These are phyloP conservation scores for Bipolaris oryzae DNA, from an alignment of 2,329 filamentous ascomycete species.

Conservation along the genomic window DNA sequence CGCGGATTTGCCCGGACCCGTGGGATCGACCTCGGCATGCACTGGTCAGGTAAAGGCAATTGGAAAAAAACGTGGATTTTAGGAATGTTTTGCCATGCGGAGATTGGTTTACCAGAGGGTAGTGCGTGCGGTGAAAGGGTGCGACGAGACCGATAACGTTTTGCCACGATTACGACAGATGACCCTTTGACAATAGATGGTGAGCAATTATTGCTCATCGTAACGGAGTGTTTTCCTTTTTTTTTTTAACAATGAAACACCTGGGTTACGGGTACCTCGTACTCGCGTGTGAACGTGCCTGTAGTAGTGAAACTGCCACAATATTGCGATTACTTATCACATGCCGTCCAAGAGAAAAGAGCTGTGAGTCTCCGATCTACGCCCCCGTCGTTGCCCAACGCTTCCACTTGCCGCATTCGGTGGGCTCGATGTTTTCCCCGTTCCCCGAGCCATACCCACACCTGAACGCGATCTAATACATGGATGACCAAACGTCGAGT, in stretches of 20 bases:
- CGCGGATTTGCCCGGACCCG: constrained; percentile 5
- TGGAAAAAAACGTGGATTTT: neutral
- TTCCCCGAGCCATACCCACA: neutral
- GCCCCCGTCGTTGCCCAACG: no score
- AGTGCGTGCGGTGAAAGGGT: neutral
- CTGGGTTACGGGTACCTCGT: no score
- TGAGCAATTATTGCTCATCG: neutral
- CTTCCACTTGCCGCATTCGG: neutral
- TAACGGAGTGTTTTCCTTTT: no score
- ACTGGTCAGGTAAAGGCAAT: neutral
- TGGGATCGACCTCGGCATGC: neutral
- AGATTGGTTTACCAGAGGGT: neutral
- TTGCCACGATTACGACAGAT: neutral
- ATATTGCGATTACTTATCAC: neutral
- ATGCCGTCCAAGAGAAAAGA: no score
- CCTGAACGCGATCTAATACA: neutral
- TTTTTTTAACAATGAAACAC: no score
- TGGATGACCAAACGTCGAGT: neutral
- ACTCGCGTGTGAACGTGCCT: no score
- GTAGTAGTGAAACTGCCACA: no score
- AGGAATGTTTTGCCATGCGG: neutral
- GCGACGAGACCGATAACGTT: neutral
- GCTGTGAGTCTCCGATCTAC: no score
- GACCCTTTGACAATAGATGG: neutral
- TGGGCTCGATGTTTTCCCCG: neutral